These are phyloP conservation scores for Punctularia strigosozonata DNA, from an alignment of 768 basidiomycete genomes.

Conservation along the genomic window DNA sequence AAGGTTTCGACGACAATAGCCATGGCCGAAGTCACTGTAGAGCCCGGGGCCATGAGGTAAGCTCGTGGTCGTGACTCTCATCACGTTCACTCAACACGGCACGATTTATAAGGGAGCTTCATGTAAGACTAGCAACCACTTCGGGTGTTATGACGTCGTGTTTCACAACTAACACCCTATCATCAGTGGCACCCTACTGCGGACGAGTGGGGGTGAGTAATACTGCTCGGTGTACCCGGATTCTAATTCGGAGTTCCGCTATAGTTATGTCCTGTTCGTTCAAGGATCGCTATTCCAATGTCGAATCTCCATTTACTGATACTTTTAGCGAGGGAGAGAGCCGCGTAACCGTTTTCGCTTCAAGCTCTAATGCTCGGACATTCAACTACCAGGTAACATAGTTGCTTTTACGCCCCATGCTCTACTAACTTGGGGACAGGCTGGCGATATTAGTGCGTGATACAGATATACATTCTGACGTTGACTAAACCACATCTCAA, in stretches of 20 bases:
- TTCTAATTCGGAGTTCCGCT: too few relatives aligned
- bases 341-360: conserved; percentile 31
- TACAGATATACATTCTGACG: conserved; percentile 5
- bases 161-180: background rate
- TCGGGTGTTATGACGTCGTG: background rate
- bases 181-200: conserved; percentile 39
- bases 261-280: conserved; percentile 26
- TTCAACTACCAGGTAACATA: conserved; percentile 30
- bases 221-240: too few relatives aligned
- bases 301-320: conserved; percentile 2
- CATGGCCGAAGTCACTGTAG: conserved; percentile 11
- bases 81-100: too few relatives aligned
- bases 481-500: background rate
- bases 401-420: background rate
- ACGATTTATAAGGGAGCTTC: background rate
- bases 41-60: background rate
- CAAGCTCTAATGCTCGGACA: conserved; percentile 27
- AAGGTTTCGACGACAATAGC: conserved; percentile 38
- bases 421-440: conserved; percentile 1
- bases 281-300: background rate
- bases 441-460: conserved; percentile 19
- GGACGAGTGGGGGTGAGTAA: conserved; percentile 38
- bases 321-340: conserved; percentile 23
- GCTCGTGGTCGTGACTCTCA: too few relatives aligned
- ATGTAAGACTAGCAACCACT: background rate